Base-by-base conservation (phyloP, 2,329 filamentous ascomycete genomes). In the Cytospora leucostoma region DNA sequence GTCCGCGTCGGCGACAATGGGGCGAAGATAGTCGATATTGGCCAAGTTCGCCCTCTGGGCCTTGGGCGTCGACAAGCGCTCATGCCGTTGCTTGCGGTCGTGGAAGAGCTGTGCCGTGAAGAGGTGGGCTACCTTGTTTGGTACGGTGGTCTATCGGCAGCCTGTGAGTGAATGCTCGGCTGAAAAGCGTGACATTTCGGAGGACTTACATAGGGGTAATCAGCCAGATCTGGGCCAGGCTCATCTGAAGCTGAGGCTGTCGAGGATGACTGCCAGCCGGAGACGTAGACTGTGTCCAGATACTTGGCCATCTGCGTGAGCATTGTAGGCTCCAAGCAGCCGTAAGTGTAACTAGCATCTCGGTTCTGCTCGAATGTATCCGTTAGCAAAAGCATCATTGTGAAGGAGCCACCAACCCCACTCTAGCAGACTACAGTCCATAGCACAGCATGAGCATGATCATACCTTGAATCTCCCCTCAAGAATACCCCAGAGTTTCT, bases 61-160 rank as follows among this genome's bases (percentile, higher is more conserved):
- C 74, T 90, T 90, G 34, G 93, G 86, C 8, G 84, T 88, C 68
- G 86, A 90, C 59, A 98, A 80, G 65, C 95, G 92, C 78, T 98
- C 95, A 77, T 98, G 93, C 68, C 95, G 90, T 80, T 99, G 95
- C 81, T 99, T 99, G 74, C 95, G 91, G 84, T 99, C 95, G 80
- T 99, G 95, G 89, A 99, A 99, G 63, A 98, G 88, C 80, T 99
- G 95, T 15, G 95, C 94, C 87, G 96, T 93, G 87, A 96, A 99
- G 59, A 99, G 87, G 75, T 99, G 95, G 74, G 91, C 87, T 69
- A 99, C 95, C 80, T 99, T 99, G 84, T 98, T 97, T 59, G 95
- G 95, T 27, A 99, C 95, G 51, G 95, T 99, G 69, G 95, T 97
- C 92, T 95, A 66, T 96, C 19, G 17, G 1, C 8, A 8, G 4